Conservation (phyloP, 2,329 filamentous ascomycete genomes). For the Teratosphaeria zuluensis region DNA sequence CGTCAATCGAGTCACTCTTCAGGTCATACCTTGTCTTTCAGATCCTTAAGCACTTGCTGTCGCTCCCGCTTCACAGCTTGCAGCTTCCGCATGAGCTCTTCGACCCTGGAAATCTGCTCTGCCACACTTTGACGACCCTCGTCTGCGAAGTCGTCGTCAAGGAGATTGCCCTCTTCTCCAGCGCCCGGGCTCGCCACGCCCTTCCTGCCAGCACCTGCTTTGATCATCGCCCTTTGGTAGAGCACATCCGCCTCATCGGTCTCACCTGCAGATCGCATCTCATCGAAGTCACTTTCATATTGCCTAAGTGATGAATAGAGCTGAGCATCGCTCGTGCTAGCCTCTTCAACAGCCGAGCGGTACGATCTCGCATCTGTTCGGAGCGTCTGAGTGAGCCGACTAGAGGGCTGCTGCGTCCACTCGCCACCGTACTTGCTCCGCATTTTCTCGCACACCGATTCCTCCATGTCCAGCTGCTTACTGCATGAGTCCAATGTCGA, state of each 20-base stretch:
- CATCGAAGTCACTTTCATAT: constrained; percentile 80
- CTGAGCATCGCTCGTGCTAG: constrained; percentile 74
- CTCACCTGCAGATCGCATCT: constrained; percentile 85
- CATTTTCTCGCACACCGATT: constrained; percentile 99
- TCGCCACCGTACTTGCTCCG: constrained; percentile 89
- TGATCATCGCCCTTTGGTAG: constrained; percentile 78
- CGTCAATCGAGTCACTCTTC: neutral
- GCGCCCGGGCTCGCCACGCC: constrained; percentile 45
- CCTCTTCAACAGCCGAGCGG: constrained; percentile 79
- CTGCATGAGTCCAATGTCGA: constrained; percentile 65
- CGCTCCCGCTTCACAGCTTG: constrained; percentile 88
- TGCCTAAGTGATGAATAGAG: constrained; percentile 75
- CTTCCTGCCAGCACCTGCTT: constrained; percentile 59
- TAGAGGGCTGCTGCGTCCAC: constrained; percentile 96
- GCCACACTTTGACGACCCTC: constrained; percentile 71
- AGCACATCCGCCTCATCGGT: constrained; percentile 78
- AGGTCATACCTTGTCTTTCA: constrained; percentile 80
- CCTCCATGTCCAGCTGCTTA: constrained; percentile 91
- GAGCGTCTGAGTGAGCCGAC: constrained; percentile 75
- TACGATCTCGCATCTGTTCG: constrained; percentile 82
- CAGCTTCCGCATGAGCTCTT: constrained; percentile 82
- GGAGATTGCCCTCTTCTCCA: constrained; percentile 70
- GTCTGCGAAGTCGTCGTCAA: constrained; percentile 72
- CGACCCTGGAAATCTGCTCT: constrained; percentile 81
- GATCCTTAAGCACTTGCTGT: constrained; percentile 83